Evolutionary conservation across 768 basidiomycete genomes (phyloP), one percentile per base, ranked within the genome.

Genomic region (Lactarius trivialis): DNA sequence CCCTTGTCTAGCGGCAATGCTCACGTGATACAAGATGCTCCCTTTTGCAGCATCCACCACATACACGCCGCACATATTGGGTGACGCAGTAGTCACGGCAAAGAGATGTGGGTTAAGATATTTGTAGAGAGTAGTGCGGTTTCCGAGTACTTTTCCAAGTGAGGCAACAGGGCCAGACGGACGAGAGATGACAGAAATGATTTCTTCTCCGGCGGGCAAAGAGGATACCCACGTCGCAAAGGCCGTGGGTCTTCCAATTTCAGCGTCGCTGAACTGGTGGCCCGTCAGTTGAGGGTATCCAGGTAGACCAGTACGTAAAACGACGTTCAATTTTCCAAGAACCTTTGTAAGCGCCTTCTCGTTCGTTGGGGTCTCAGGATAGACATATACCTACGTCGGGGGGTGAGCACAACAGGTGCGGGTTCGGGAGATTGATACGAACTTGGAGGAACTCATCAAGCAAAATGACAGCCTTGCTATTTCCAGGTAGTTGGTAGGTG

Each of bases 101-200:
- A 87, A 78, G 36, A 94, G 68, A 67, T 91, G 85, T 8, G 88
- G 88, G 71, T 96, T 96, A 63, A 98, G 80, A 70, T 97, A 96
- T 75, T 98, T 98, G 79, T 97, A 96, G 61, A 98, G 72, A 34
- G 93, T 94, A 39, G 84, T 85, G 57, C 93, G 84, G 72, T 95
- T 88, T 2, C 91, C 94, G 4, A 92, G 77, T 4, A 96, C 93
- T 68, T 86, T 86, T 4, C 95, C 96, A 33, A 88, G 73, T 1
- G 86, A 89, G 0, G 94, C 93, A 36, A 92, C 76, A 0, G 84
- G 81, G 59, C 79, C 79, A 62, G 76, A 68, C 11, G 76, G 68
- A 32, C 80, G 79, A 43, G 77, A 75, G 26, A 86, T 71, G 60
- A 88, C 72, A 0, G 78, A 68, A 50, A 77, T 74, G n/a, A 93